Conservation (phyloP, 371 early-diverging fungal species). For the Apophysomyces ossiformis region DNA sequence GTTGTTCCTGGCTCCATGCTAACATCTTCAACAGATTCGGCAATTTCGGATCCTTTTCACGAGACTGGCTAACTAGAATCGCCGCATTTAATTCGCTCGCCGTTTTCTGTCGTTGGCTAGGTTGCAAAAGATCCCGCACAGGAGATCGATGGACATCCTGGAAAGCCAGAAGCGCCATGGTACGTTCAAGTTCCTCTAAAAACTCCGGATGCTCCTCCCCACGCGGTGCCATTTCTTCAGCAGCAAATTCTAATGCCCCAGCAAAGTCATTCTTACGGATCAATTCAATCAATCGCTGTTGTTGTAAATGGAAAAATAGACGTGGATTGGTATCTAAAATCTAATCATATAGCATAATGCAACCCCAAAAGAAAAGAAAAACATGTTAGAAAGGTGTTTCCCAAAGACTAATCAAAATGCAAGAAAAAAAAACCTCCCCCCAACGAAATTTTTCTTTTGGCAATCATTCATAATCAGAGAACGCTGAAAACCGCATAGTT, state of each 20-base stretch:
- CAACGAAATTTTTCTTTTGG: too few relatives aligned
- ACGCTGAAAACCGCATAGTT: constrained; percentile 13
- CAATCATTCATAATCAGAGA: neutral
- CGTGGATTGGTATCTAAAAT: constrained; percentile 95
- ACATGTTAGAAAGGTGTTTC: too few relatives aligned
- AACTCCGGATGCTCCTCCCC: constrained; percentile 96
- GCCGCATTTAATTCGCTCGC: constrained; percentile 95
- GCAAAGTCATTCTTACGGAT: constrained; percentile 80
- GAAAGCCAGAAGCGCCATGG: constrained; percentile 96
- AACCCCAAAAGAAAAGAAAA: too few relatives aligned
- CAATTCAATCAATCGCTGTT: constrained; percentile 94
- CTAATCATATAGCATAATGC: constrained; percentile 36
- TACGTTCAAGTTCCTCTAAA: constrained; percentile 89
- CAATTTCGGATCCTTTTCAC: constrained; percentile 92
- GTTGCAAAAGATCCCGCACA: constrained; percentile 83
- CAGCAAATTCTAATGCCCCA: constrained; percentile 94
- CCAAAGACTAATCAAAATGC: too few relatives aligned
- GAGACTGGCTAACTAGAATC: constrained; percentile 86
- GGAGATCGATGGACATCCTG: constrained; percentile 70
- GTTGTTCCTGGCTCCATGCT: constrained; percentile 89
- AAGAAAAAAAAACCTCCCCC: too few relatives aligned
- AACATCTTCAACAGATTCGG: constrained; percentile 89
- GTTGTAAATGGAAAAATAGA: constrained; percentile 93
- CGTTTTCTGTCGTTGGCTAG: constrained; percentile 88
- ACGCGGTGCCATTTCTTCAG: constrained; percentile 95